Evolutionary conservation across 306 rosid species (phyloP).

Genomic region (Oxytropis ochrocephala): DNA sequence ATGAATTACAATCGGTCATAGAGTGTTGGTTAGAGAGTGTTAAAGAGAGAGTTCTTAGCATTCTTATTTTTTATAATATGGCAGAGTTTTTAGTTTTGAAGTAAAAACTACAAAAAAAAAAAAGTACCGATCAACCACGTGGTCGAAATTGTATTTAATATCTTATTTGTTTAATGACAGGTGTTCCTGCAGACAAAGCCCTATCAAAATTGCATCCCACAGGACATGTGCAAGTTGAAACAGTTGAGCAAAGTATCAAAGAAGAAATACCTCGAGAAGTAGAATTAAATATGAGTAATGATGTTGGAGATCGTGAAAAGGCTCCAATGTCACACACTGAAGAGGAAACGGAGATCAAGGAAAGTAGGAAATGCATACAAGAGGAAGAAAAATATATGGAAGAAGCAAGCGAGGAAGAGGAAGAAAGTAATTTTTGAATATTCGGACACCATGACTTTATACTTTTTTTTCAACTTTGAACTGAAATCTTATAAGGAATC

Average conservation of each 20-base stretch:
- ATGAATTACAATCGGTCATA: too few species aligned
- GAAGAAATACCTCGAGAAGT: constrained; percentile 10
- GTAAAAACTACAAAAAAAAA: too few species aligned
- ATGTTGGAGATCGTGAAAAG: neutral
- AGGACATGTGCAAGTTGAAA: neutral
- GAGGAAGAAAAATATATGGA: constrained; percentile 1
- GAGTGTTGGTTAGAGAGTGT: too few species aligned
- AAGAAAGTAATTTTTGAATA: too few species aligned
- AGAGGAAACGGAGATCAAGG: neutral
- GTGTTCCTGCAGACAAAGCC: constrained; percentile 6
- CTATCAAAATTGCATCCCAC: neutral
- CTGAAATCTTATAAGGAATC: too few species aligned
- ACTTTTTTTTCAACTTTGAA: too few species aligned
- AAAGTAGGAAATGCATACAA: neutral
- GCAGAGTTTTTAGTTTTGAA: too few species aligned
- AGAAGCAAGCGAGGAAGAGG: too few species aligned
- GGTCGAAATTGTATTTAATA: neutral
- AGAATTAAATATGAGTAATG: neutral
- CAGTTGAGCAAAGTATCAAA: constrained; percentile 6
- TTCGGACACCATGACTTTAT: too few species aligned
- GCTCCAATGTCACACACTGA: neutral
- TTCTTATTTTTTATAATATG: too few species aligned
- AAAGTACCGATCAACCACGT: neutral
- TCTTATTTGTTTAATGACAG: constrained; percentile 14
- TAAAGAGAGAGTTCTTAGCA: too few species aligned